phyloP scores from a whole-genome alignment of 2,329 filamentous ascomycete genomes.

The Chaetoscypha palmicola region DNA sequence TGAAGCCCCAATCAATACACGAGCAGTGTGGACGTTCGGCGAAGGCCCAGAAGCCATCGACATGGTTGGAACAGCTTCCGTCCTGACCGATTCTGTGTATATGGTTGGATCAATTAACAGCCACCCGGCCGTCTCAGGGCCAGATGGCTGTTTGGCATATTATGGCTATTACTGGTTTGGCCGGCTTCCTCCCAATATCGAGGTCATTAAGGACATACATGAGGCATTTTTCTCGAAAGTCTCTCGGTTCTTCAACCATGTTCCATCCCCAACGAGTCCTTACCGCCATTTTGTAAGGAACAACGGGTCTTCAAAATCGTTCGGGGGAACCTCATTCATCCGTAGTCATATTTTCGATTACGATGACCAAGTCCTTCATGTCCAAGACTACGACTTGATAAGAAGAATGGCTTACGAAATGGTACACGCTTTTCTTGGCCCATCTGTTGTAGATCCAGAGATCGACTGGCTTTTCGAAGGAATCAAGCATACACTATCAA shows the following conservation, averaged over 20 bases:
- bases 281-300: conserved; percentile 22
- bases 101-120: conserved; percentile 23
- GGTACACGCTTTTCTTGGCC: conserved; percentile 16
- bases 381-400: conserved; percentile 21
- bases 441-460: conserved; percentile 4
- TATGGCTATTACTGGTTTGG: conserved; percentile 28
- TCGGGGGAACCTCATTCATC: conserved; percentile 10
- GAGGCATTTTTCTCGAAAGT: conserved; percentile 18
- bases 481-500: conserved; percentile 15
- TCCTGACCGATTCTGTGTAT: conserved; percentile 22
- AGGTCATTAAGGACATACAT: conserved; percentile 18
- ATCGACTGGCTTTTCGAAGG: conserved; percentile 22
- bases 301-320: not conserved
- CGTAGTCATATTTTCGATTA: conserved; percentile 24
- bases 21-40: conserved; percentile 24
- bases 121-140: conserved; percentile 3
- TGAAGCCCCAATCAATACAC: conserved; percentile 14
- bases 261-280: conserved; percentile 11
- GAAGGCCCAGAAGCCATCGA: conserved; percentile 19
- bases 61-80: conserved; percentile 11
- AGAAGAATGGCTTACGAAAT: conserved; percentile 19
- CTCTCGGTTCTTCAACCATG: conserved; percentile 17
- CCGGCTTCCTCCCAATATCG: conserved; percentile 20
- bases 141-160: conserved; percentile 6
- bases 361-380: conserved; percentile 16